Evolutionary conservation across 192 early-diverging fungal species (phyloP), one percentile per base, ranked within the genome.

Genomic region (Dissophora globulifera): DNA sequence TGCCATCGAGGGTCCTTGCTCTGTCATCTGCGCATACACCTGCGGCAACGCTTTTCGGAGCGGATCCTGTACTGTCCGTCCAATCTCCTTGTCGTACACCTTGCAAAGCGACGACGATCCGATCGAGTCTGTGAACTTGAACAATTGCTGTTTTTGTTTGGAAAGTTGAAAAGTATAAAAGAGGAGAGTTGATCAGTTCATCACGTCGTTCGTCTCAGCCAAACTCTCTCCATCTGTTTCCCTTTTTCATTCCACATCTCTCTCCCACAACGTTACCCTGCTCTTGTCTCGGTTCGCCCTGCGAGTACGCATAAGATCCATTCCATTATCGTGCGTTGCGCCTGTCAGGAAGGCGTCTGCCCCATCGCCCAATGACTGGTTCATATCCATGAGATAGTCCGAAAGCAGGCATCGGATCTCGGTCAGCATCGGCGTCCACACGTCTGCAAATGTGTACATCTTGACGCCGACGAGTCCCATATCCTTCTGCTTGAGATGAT

Each of bases 371-470:
- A 46, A 41, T 7, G 53, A 41, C 20, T 75, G 70, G 43, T 64
- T 64, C 23, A 20, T 60, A 19, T 75, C 70, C 70, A 75, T 75
- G 38, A 75, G 57, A 38, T 75, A 75, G 31, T 75, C 70, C 35
- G 70, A 75, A 8, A 75, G 56, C 12, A 75, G 43, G 12, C 62
- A 64, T 1, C 70, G 62, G 11, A 85, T 80, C 57, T 85, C 84
- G 26, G 66, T 71, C 41, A 79, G 67, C 63, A 83, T 79, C 6
- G 80, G 82, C 25, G 45, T 67, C 82, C 82, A 85, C 19, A 85
- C 82, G 22, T 85, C 81, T 19, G 80, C 75, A 63, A 85, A 85
- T 2, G 65, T 64, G 32, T 85, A 80, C 47, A 84, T 69, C 19
- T 62, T 72, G 25, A 81, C 62, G 1, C 70, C 70, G 0, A 40